Conservation (phyloP, 139 green algal genomes). For the Coelastrella sp. region DNA sequence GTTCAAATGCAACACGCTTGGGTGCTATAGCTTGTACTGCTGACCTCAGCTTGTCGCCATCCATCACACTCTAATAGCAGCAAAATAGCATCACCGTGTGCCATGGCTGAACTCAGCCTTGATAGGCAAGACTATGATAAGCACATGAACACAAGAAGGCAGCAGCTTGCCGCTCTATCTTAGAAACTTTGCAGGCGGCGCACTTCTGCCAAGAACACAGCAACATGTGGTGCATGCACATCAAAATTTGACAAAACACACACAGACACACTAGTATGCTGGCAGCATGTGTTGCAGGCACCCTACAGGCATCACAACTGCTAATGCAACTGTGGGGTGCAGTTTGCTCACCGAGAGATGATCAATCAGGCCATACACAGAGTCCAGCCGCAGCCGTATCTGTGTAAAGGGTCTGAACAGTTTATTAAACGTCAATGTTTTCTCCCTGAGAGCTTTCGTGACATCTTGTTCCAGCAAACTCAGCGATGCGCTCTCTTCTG, state of each 20-base stretch:
- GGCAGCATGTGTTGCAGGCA: too few species aligned
- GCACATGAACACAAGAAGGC: too few species aligned
- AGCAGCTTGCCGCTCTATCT: too few species aligned
- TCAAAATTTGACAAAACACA: too few species aligned
- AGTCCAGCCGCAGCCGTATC: slow-evolving; percentile 16
- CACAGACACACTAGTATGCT: too few species aligned
- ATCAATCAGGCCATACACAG: neutral
- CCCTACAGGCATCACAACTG: too few species aligned
- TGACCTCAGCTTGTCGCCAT: slow-evolving; percentile 76
- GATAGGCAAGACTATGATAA: too few species aligned
- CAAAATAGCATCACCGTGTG: too few species aligned
- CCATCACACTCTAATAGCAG: slow-evolving; percentile 3
- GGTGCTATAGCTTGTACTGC: slow-evolving; percentile 88
- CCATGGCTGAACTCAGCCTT: too few species aligned
- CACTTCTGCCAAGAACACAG: too few species aligned
- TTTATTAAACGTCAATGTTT: neutral
- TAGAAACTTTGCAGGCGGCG: too few species aligned
- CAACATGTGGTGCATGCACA: too few species aligned
- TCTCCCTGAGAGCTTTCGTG: neutral
- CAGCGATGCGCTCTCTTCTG: slow-evolving; percentile 18
- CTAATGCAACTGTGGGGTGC: neutral
- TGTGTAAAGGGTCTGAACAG: slow-evolving; percentile 22
- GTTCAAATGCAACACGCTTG: slow-evolving; percentile 75
- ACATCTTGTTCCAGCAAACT: slow-evolving; percentile 28
- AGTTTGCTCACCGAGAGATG: slow-evolving; percentile 20